Conservation (phyloP, 768 basidiomycete genomes). For the Strobilomyces dryophilus region DNA sequence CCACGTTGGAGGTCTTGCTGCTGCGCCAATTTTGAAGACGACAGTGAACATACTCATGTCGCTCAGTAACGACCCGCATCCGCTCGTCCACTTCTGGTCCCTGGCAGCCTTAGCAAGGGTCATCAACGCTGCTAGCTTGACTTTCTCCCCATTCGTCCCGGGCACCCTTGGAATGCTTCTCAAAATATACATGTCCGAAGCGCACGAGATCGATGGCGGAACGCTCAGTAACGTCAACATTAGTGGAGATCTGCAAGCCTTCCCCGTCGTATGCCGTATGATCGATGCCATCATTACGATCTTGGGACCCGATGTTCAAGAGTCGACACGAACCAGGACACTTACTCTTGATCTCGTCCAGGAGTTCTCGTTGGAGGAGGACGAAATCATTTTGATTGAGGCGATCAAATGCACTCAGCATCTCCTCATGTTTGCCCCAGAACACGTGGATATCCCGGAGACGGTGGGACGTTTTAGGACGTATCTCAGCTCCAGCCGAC, state of each 20-base stretch:
- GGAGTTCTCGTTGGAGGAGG: conserved; percentile 80
- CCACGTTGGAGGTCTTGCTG: conserved; percentile 91
- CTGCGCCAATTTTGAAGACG: conserved; percentile 90
- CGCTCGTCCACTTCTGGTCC: conserved; percentile 93
- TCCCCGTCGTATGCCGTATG: conserved; percentile 87
- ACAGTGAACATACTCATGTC: conserved; percentile 95
- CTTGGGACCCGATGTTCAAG: conserved; percentile 93
- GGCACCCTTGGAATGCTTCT: conserved; percentile 87
- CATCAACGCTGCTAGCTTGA: conserved; percentile 86
- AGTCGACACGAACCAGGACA: conserved; percentile 73
- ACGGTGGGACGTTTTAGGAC: conserved; percentile 74
- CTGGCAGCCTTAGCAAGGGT: conserved; percentile 81
- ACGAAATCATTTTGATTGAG: conserved; percentile 86
- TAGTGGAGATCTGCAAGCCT: conserved; percentile 87
- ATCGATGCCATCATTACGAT: conserved; percentile 92
- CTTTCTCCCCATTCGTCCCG: conserved; percentile 85
- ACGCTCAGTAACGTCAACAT: conserved; percentile 76
- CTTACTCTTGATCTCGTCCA: conserved; percentile 81
- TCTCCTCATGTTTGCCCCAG: conserved; percentile 92
- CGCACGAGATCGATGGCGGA: conserved; percentile 92
- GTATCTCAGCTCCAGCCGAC: conserved; percentile 74
- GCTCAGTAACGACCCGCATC: conserved; percentile 92
- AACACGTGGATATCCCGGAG: conserved; percentile 75
- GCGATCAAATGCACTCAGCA: conserved; percentile 97
- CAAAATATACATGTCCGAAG: conserved; percentile 84